Conservation (phyloP, 192 early-diverging fungal species). For the Chytriomyces sp. region DNA sequence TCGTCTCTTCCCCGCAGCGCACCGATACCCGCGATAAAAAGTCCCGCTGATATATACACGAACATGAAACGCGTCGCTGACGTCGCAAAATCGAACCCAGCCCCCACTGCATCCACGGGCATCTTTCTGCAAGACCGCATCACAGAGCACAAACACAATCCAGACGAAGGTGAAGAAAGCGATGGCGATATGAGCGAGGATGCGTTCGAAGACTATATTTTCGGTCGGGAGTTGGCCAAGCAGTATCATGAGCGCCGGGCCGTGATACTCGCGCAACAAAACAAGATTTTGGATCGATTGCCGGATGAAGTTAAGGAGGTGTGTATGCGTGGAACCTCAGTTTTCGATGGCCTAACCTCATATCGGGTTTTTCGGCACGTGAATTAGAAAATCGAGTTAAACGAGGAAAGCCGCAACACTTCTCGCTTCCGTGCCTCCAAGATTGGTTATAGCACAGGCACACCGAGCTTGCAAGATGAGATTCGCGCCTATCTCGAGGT, state of each 20-base stretch:
- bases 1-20: too few relatives aligned
- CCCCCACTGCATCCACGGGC: not conserved
- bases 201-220: slow-evolving; percentile 46
- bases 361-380: not conserved
- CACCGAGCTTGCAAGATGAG: not conserved
- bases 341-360: not conserved
- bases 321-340: not conserved
- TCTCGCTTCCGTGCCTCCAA: slow-evolving; percentile 2
- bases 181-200: slow-evolving; percentile 24
- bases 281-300: slow-evolving; percentile 20
- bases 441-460: slow-evolving; percentile 2
- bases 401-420: slow-evolving; percentile 2
- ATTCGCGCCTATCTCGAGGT: slow-evolving; percentile 15
- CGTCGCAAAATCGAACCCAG: not conserved
- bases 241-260: slow-evolving; percentile 37
- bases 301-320: slow-evolving; percentile 23
- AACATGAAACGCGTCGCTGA: slow-evolving; percentile 33
- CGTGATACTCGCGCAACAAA: slow-evolving; percentile 34
- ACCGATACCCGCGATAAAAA: slow-evolving; percentile 16
- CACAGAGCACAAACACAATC: not conserved
- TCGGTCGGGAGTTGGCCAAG: slow-evolving; percentile 39
- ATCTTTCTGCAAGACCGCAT: slow-evolving; percentile 14
- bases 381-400: slow-evolving; percentile 3
- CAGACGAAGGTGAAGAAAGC: slow-evolving; percentile 29
- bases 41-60: slow-evolving; percentile 44